Evolutionary conservation across 176 grass and related monocot genomes (phyloP).

Genomic region (Zizania latifolia): DNA sequence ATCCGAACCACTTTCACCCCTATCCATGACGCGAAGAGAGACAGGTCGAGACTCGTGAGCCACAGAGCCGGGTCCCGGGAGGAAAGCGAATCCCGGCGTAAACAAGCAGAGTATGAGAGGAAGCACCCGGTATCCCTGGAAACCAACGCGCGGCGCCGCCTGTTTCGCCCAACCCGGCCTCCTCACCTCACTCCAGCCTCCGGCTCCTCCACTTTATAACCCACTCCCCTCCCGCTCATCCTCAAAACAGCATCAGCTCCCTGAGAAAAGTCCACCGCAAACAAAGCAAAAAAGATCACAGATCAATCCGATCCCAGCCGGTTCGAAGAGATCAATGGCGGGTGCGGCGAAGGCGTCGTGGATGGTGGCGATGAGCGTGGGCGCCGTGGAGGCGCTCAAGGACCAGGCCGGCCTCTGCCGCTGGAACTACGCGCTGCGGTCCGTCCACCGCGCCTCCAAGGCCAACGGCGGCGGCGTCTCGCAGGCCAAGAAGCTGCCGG

Average conservation of each 20-base stretch:
- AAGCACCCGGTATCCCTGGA: conserved; percentile 11
- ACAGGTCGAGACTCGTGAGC: not conserved
- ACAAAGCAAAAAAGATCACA: not conserved
- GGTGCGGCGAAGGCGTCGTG: conserved; percentile 10
- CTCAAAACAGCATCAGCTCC: not conserved
- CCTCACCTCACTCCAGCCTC: no score
- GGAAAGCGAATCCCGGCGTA: not conserved
- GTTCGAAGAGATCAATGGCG: conserved; percentile 22
- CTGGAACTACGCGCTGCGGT: conserved; percentile 50
- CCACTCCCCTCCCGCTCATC: not conserved
- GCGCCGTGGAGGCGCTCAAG: conserved; percentile 48
- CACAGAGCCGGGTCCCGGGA: not conserved
- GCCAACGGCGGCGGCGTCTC: not conserved
- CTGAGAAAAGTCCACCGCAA: not conserved
- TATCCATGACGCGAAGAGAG: not conserved
- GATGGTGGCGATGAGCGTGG: conserved; percentile 39
- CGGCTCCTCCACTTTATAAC: not conserved
- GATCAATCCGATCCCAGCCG: no score
- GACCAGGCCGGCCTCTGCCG: conserved; percentile 44
- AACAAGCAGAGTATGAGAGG: not conserved
- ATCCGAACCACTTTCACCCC: no score
- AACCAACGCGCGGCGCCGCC: not conserved
- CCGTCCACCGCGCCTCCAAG: conserved; percentile 13
- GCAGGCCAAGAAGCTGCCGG: not conserved
- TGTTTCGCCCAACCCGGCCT: not conserved